Evolutionary conservation across 1,139 yeast genomes (phyloP).

Genomic region (Lodderomyces elongisporus): DNA sequence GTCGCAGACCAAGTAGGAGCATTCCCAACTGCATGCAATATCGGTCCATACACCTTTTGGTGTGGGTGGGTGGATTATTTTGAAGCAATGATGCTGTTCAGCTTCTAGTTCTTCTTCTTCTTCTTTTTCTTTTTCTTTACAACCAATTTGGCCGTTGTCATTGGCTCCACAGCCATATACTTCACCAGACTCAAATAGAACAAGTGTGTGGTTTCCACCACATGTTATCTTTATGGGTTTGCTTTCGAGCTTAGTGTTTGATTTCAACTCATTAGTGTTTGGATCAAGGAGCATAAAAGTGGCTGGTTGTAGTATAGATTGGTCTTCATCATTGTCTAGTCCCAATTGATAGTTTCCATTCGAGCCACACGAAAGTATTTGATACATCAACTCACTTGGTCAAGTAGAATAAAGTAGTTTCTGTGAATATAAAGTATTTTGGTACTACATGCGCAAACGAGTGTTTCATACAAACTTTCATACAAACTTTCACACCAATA

Average conservation of each 20-base stretch:
- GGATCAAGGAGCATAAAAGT: constrained; percentile 12
- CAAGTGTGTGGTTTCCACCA: constrained; percentile 86
- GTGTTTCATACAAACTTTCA: no score
- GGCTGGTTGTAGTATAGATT: constrained; percentile 24
- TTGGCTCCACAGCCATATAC: constrained; percentile 61
- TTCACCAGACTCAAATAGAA: constrained; percentile 50
- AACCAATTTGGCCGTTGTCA: constrained; percentile 50
- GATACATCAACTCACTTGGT: constrained; percentile 14
- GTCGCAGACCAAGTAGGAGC: constrained; percentile 46
- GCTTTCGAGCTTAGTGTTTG: constrained; percentile 1
- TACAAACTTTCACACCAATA: no score
- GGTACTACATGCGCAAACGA: no score
- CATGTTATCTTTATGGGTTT: constrained; percentile 46
- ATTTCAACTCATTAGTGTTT: background rate
- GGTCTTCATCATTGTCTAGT: constrained; percentile 51
- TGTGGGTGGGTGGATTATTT: background rate
- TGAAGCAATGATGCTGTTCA: constrained; percentile 18
- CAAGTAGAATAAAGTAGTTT: no score
- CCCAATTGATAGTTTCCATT: constrained; percentile 83
- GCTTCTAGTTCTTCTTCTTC: no score
- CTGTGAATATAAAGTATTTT: no score
- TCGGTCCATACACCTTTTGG: constrained; percentile 18
- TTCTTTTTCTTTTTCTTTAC: background rate
- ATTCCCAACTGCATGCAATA: constrained; percentile 77
- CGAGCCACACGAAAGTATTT: constrained; percentile 65